Evolutionary conservation across 2,329 filamentous ascomycete genomes (phyloP).

Genomic region (Pseudogymnoascus sp.): DNA sequence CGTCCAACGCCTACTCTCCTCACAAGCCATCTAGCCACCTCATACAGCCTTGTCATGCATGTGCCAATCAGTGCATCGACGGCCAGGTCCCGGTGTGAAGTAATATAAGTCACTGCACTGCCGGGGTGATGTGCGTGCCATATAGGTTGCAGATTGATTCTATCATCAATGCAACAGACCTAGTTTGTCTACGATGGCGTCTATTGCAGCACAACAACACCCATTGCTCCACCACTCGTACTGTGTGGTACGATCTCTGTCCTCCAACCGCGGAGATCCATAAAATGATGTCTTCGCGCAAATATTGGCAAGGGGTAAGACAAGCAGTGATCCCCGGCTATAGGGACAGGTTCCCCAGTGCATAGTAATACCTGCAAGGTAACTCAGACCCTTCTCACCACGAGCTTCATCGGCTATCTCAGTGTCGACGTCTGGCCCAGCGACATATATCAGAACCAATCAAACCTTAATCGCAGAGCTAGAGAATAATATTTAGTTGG

Average conservation of each 20-base stretch:
- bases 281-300: neutral
- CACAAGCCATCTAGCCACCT: neutral
- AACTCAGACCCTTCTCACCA: neutral
- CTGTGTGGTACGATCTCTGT: neutral
- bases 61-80: neutral
- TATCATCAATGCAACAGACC: neutral
- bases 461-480: neutral
- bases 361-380: neutral
- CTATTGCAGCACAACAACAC: neutral
- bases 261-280: neutral
- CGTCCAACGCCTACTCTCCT: neutral
- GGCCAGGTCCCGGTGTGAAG: neutral
- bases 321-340: neutral
- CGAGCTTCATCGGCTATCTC: neutral
- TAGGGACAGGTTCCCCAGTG: neutral
- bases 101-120: neutral
- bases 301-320: conserved; percentile 4
- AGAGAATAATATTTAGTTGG: neutral
- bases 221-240: neutral
- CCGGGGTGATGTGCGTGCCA: neutral
- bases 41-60: neutral
- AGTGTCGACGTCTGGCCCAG: neutral
- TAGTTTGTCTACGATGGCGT: neutral
- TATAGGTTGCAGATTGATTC: neutral
- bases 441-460: neutral